Evolutionary conservation across 1,284 basidiomycete species (phyloP).

Genomic region (Malassezia caprae): DNA sequence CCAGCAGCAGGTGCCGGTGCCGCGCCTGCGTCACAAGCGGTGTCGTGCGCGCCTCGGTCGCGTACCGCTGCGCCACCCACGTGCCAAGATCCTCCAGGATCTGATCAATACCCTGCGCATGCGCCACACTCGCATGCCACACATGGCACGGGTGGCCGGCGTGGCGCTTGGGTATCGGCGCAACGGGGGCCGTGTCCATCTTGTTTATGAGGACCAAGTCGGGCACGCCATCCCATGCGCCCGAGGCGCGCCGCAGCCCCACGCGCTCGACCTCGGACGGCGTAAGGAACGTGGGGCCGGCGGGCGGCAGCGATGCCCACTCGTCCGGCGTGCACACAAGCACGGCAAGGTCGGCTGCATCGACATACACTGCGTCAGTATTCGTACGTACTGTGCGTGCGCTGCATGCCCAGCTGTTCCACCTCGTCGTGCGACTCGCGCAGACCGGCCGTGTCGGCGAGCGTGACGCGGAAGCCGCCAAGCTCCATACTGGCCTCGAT

Average conservation of each 20-base stretch:
- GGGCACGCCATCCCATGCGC: constrained; percentile 12
- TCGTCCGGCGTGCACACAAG: constrained; percentile 64
- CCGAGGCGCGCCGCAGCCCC: background rate
- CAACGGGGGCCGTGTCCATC: constrained; percentile 53
- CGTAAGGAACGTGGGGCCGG: background rate
- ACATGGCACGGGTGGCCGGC: background rate
- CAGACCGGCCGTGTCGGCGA: constrained; percentile 75
- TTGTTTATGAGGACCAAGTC: constrained; percentile 64
- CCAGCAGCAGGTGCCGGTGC: constrained; percentile 65
- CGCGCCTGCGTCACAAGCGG: constrained; percentile 69
- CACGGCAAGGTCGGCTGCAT: constrained; percentile 60
- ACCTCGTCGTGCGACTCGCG: constrained; percentile 58
- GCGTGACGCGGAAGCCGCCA: constrained; percentile 63
- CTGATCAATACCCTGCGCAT: constrained; percentile 54
- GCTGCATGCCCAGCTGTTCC: constrained; percentile 69
- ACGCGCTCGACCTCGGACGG: background rate
- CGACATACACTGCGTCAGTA: constrained; percentile 52
- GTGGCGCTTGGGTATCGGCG: background rate
- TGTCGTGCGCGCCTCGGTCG: constrained; percentile 43
- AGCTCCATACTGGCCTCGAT: constrained; percentile 72
- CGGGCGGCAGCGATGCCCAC: constrained; percentile 23
- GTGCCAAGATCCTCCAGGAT: constrained; percentile 58
- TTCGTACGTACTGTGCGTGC: constrained; percentile 59
- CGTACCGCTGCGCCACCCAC: constrained; percentile 56
- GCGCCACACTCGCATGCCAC: constrained; percentile 61